phyloP scores from a whole-genome alignment of 1,139 yeast species.

The Protomyces inouyei region DNA sequence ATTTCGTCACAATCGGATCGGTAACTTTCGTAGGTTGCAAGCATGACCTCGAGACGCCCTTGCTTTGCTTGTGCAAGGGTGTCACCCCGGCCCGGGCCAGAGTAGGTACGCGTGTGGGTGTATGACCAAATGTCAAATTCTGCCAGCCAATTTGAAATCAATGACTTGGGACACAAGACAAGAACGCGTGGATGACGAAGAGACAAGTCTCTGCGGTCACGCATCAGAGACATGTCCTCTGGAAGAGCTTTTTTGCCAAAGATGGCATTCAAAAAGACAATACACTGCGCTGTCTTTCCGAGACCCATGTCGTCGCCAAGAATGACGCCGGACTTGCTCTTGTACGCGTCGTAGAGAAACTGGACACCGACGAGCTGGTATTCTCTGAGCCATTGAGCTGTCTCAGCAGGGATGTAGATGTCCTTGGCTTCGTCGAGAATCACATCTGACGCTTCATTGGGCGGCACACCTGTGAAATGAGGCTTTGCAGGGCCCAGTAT shows the following conservation, averaged over 20 bases:
- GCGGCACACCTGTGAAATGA: background rate
- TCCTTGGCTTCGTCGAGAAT: background rate
- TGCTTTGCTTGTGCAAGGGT: slow-evolving; percentile 49
- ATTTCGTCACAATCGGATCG: slow-evolving; percentile 67
- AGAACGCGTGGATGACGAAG: slow-evolving; percentile 63
- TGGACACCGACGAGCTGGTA: slow-evolving; percentile 28
- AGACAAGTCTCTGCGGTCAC: slow-evolving; percentile 52
- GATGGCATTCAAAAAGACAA: slow-evolving; percentile 54
- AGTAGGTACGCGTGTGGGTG: slow-evolving; percentile 58
- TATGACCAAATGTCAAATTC: slow-evolving; percentile 55
- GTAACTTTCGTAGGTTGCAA: slow-evolving; percentile 79
- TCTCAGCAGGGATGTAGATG: slow-evolving; percentile 21
- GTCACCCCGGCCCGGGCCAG: slow-evolving; percentile 67
- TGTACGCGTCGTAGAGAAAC: slow-evolving; percentile 27
- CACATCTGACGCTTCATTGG: background rate
- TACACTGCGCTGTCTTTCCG: slow-evolving; percentile 46
- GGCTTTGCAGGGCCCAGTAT: background rate
- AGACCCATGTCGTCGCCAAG: slow-evolving; percentile 29
- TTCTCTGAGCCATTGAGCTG: slow-evolving; percentile 28
- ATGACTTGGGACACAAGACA: slow-evolving; percentile 78
- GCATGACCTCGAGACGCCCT: slow-evolving; percentile 58
- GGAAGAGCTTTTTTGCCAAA: slow-evolving; percentile 69
- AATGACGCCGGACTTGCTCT: slow-evolving; percentile 46
- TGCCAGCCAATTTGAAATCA: slow-evolving; percentile 88
- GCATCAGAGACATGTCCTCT: slow-evolving; percentile 54